Evolutionary conservation across 192 early-diverging fungal genomes (phyloP).

Genomic region (Coemansia aciculifera): DNA sequence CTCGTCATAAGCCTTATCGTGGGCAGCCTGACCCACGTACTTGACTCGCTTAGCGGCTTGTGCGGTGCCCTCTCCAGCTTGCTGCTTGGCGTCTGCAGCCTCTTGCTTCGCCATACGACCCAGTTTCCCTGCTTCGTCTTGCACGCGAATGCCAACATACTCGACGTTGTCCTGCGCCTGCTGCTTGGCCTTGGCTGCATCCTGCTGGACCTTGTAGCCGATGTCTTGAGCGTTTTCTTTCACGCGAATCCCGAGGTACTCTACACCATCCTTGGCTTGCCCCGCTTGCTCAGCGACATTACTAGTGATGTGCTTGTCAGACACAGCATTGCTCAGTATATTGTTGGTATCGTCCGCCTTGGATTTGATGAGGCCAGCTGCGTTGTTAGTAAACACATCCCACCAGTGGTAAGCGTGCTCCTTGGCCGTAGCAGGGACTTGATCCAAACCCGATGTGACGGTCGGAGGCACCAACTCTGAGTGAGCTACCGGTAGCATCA

Average conservation of each 20-base stretch:
- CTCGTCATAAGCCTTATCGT: slow-evolving; percentile 16
- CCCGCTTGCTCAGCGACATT: slow-evolving; percentile 22
- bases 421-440: neutral
- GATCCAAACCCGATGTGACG: slow-evolving; percentile 4
- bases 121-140: neutral
- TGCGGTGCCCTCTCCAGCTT: slow-evolving; percentile 6
- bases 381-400: slow-evolving; percentile 36
- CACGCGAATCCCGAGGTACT: slow-evolving; percentile 8
- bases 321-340: slow-evolving; percentile 7
- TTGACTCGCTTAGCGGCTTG: slow-evolving; percentile 14
- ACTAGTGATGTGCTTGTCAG: slow-evolving; percentile 18
- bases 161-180: neutral
- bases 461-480: slow-evolving; percentile 28
- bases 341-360: slow-evolving; percentile 16
- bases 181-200: slow-evolving; percentile 5
- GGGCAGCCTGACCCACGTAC: slow-evolving; percentile 17
- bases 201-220: slow-evolving; percentile 9
- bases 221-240: slow-evolving; percentile 13
- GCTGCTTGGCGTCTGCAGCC: slow-evolving; percentile 2
- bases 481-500: neutral
- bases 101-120: neutral
- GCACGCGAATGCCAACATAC: neutral
- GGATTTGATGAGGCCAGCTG: slow-evolving; percentile 20
- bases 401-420: slow-evolving; percentile 42
- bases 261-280: slow-evolving; percentile 14